Percentiles rank a stretch among this genome's conserved stretches.
These are phyloP conservation scores for Pycnococcus provasolii DNA, from an alignment of 139 green algal species.

Conservation along the genomic window DNA sequence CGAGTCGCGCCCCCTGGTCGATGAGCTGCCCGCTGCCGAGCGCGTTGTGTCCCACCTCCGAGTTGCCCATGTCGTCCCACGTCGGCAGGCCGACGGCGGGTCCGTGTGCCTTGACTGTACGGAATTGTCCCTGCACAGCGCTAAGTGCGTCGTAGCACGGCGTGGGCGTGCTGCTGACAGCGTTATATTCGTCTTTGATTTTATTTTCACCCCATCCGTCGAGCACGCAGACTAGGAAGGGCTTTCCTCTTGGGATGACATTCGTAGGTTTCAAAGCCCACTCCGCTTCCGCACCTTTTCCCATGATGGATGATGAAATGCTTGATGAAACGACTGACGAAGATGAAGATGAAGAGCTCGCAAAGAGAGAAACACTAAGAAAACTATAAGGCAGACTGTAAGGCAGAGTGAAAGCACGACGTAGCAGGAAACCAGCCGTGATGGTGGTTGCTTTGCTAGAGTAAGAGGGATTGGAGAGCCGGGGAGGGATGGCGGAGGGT, in stretches of 20 bases:
- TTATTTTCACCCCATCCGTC: slow-evolving; percentile 73
- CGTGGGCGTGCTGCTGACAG: slow-evolving; percentile 57
- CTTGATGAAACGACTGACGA: too few species aligned
- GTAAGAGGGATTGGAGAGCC: too few species aligned
- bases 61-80: slow-evolving; percentile 90
- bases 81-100: slow-evolving; percentile 79
- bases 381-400: too few species aligned
- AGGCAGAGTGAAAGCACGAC: too few species aligned
- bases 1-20: slow-evolving; percentile 78
- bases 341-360: too few species aligned
- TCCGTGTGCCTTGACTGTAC: slow-evolving; percentile 74
- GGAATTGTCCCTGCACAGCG: slow-evolving; percentile 38
- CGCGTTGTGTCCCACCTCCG: slow-evolving; percentile 87
- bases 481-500: too few species aligned
- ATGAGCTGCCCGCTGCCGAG: slow-evolving; percentile 84
- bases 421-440: too few species aligned
- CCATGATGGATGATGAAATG: too few species aligned
- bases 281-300: too few species aligned
- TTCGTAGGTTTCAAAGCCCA: too few species aligned
- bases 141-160: slow-evolving; percentile 57
- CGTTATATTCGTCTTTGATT: slow-evolving; percentile 70
- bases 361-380: too few species aligned
- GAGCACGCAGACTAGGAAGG: slow-evolving; percentile 40
- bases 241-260: slow-evolving; percentile 22
- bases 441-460: too few species aligned